Base-by-base conservation (phyloP, 805 yeast genomes). In the Yarrowia alimentaria region DNA sequence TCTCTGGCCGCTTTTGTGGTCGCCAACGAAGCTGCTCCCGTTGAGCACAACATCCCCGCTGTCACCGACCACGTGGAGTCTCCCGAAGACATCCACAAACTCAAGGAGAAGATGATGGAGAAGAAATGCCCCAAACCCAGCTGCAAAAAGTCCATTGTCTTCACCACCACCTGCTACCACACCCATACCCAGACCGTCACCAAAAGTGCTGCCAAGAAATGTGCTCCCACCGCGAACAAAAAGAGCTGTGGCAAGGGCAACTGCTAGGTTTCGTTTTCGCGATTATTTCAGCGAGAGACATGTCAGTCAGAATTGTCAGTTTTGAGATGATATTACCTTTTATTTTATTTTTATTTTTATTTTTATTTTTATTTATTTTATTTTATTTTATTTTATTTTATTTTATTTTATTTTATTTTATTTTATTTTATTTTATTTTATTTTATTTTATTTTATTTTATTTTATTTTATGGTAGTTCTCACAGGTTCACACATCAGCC, bases 1-100 rank as follows among this genome's bases (percentile, higher is more conserved):
- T 35, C 42, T 35, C 42, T 35, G 20, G 42, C 42, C 42, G 28
- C 42, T 16, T 35, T 35, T 6, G 42, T 11, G n/a, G 29, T 35
- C n/a, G 42, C 42, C 40, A 34, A 34, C 40, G 28, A 34, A 28
- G 40, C 40, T 11, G 40, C 18, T 34, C 28, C 40, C 11, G 28
- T 34, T 8, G 37, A 11, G 6, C 24, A 32, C 37, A 32, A 18
- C 25, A 24, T 17, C 12, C 37, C 37, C 12, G 37, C 13, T 6
- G 37, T 12, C 26, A 18, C 3, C 24, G 37, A 32, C 19, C 35
- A 33, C 37, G 10, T 28, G 14, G 40, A 35, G 29, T 22, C 22
- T 29, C 42, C 42, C 29, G 42, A 35, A 20, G 42, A 35, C 42
- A 22, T 35, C 42, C 21, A 22, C 29, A 35, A 35, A 29, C 11